phyloP scores from a whole-genome alignment of 495 filamentous ascomycete genomes.

The Aspergillus cristatus region DNA sequence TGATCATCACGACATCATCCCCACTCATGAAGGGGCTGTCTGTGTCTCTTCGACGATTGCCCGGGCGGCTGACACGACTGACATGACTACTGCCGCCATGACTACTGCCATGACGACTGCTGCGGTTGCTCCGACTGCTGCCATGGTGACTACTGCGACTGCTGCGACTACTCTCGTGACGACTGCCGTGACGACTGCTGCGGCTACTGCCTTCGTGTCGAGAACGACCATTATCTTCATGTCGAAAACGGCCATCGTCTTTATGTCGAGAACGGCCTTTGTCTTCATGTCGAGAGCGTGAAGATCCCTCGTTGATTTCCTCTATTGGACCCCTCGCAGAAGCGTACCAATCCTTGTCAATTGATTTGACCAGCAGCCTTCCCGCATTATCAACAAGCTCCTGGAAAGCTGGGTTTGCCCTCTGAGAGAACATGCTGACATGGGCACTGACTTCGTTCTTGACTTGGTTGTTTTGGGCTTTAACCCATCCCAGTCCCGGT shows the following conservation, averaged over 20 bases:
- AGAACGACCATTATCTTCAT: no score
- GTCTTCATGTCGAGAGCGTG: slow-evolving; percentile 9
- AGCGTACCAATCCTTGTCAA: slow-evolving; percentile 36
- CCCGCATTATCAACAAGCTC: slow-evolving; percentile 57
- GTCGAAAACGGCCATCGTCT: no score
- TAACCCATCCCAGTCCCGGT: slow-evolving; percentile 45
- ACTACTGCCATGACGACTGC: no score
- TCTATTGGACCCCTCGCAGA: slow-evolving; percentile 20
- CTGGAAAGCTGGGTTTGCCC: slow-evolving; percentile 71
- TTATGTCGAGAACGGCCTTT: slow-evolving; percentile 4
- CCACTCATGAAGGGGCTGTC: slow-evolving; percentile 25
- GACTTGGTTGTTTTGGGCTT: slow-evolving; percentile 67
- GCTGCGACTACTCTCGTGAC: no score
- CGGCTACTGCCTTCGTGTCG: no score
- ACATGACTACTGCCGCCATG: no score
- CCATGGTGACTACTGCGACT: no score
- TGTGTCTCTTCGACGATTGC: neutral
- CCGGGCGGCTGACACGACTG: no score
- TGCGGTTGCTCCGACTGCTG: no score
- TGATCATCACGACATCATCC: slow-evolving; percentile 32
- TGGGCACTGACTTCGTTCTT: slow-evolving; percentile 75
- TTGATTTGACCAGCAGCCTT: slow-evolving; percentile 43
- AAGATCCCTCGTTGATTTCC: slow-evolving; percentile 6
- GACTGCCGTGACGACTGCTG: no score
- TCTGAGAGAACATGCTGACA: slow-evolving; percentile 77